Base-by-base conservation (phyloP, 2,329 filamentous ascomycete species). In the Paecilomyces formosus region DNA sequence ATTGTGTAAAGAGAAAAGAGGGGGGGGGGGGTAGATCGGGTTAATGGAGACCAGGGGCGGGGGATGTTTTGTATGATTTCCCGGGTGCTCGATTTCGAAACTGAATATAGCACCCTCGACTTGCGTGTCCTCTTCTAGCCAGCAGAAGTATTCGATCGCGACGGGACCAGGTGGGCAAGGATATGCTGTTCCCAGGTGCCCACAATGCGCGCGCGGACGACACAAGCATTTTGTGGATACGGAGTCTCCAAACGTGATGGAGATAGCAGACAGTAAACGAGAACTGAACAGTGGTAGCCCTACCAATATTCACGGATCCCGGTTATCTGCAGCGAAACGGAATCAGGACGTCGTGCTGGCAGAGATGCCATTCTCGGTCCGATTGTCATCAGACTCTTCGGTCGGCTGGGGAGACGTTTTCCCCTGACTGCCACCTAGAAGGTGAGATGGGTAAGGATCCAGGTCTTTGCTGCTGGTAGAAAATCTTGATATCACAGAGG, bases 401-500 rank as follows among this genome's bases (percentile, higher is more conserved):
- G 67, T 65, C 54, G 65, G 65, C 24, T 66, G 65, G 9, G 67
- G 66, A 26, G 62, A 63, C 7, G 61, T 62, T 58, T 64, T 65
- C 53, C 59, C 60, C 57, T 66, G 59, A 58, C 65, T 61, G 55
- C 63, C 56, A 50, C 73, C 72, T 18, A 77, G 69, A 45, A 72
- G 70, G 57, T 76, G 75, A 45, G 73, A 73, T 5, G 76, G 75
- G 62, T 76, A 79, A 11, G 74, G 75, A 61, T 79, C 74, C 5
- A 81, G 71, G 60, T 82, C 80, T 62, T 77, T 78, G 60, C 77
- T 78, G 65, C 78, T 81, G 1, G 79, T 81, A 22, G 78, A 80
- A 64, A 82, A 81, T 22, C 74, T 81, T 30, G 78, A 79, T 61
- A 81, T 77, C 54, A 81, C 72, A 1, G 79, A 76, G 26, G 78